Percentiles rank a stretch among this genome's conserved stretches.
phyloP scores from a whole-genome alignment of 2,329 filamentous ascomycete species.

The Diaporthe nobilis region DNA sequence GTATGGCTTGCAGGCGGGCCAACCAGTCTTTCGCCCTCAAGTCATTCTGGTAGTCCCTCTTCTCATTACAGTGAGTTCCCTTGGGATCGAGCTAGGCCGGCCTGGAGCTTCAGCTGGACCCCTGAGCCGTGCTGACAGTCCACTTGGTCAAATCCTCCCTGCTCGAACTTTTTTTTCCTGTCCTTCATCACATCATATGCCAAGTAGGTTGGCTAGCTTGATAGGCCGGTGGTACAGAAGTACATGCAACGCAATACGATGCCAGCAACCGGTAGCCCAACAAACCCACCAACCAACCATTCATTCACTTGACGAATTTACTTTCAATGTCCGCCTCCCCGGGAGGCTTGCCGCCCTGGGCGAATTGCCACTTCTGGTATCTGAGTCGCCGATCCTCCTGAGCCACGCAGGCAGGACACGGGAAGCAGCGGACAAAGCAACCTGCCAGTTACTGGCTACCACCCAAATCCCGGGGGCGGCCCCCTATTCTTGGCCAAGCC shows the following conservation, averaged over 20 bases:
- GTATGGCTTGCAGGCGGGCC: conserved; percentile 22
- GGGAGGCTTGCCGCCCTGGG: conserved; percentile 16
- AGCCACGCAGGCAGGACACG: conserved; percentile 34
- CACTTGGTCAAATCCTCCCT: conserved; percentile 6
- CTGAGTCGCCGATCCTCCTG: conserved; percentile 39
- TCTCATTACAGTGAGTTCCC: background rate
- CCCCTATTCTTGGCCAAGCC: conserved; percentile 25
- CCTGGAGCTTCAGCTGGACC: conserved; percentile 21
- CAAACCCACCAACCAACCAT: background rate
- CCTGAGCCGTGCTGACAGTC: conserved; percentile 19
- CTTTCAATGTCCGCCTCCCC: background rate
- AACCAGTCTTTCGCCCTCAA: background rate
- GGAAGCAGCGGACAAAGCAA: conserved; percentile 26
- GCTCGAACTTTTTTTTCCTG: background rate
- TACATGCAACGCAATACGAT: background rate
- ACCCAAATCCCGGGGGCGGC: conserved; percentile 15
- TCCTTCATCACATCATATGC: background rate
- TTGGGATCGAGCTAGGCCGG: conserved; percentile 13
- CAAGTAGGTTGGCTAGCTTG: background rate
- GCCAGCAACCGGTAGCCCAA: background rate
- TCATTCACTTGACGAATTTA: background rate
- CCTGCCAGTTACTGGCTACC: background rate
- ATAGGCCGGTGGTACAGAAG: background rate
- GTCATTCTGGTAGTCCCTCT: background rate
- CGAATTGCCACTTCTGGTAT: conserved; percentile 26